Base-by-base conservation (phyloP, 2,329 filamentous ascomycete species). In the Endothia cerciana region DNA sequence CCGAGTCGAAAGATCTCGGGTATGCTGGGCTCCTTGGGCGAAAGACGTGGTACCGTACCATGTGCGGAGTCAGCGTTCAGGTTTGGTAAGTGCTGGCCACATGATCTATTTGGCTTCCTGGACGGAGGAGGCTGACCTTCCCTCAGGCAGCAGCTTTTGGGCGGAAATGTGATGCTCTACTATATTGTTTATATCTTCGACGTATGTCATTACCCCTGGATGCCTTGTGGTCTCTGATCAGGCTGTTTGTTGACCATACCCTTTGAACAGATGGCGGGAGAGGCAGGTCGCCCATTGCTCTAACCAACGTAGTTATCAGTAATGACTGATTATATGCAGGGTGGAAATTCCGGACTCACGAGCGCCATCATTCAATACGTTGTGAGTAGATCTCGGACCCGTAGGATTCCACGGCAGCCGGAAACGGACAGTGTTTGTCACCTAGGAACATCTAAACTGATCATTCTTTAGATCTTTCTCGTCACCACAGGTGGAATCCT, bases 161-260 rank as follows among this genome's bases (percentile, higher is more conserved):
- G 85, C 7, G 85, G 85, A 61, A 87, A 87, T 61, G 82, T 86
- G 2, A 84, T 84, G 70, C 80, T 85, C 64, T 87, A 88, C 72
- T 89, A 89, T 67, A 83, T 89, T 66, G 82, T 88, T 0, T 88
- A 88, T 68, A 83, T 88, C 67, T 88, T 89, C 70, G 78, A 82
- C 22, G 56, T 59, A 59, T 10, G 56, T 11, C 28, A 11, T 19
- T 56, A 88, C 7, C 15, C 38, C 7, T 41, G 13, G 22, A 3
- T 15, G 8, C 10, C 13, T 49, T 25, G 3, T 49, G 11, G 22
- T 13, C 5, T 4, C 3, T 49, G n/a, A 49, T 25, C 6, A 11
- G 2, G 25, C 1, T 13, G 6, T 28, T 28, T 28, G 15, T 43
- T 69, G 17, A 69, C 56, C 4, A 17, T 59, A 3, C 4, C 17